Evolutionary conservation across 805 yeast genomes (phyloP).

Genomic region (Lipomyces sp.): DNA sequence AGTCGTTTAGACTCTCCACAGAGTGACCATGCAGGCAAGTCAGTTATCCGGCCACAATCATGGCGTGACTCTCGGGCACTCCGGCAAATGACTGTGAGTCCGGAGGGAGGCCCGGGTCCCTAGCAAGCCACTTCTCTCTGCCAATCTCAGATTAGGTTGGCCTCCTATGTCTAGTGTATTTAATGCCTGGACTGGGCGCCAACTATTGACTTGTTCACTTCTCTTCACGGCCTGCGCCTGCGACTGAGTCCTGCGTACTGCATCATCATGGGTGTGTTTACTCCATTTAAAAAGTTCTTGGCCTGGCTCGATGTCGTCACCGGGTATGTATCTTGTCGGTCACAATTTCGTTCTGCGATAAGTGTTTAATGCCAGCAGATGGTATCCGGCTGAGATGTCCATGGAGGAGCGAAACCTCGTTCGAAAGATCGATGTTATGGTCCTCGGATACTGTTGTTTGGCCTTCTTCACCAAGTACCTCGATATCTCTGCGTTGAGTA

Average conservation of each 20-base stretch:
- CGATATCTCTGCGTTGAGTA: constrained; percentile 62
- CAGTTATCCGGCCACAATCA: too few species aligned
- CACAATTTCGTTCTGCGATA: too few species aligned
- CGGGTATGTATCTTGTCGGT: background rate
- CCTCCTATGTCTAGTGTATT: too few species aligned
- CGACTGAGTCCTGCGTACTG: background rate
- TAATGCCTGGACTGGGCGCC: too few species aligned
- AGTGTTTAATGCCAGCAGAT: background rate
- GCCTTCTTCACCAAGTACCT: constrained; percentile 72
- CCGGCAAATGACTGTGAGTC: too few species aligned
- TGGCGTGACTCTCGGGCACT: too few species aligned
- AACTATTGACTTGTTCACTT: too few species aligned
- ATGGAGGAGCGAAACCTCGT: constrained; percentile 53
- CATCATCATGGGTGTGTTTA: background rate
- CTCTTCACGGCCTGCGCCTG: background rate
- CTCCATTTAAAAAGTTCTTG: constrained; percentile 1
- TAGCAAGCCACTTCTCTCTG: too few species aligned
- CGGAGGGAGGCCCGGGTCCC: too few species aligned
- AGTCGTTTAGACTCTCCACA: too few species aligned
- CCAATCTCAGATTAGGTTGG: background rate
- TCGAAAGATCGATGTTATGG: constrained; percentile 59
- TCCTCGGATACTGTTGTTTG: constrained; percentile 60
- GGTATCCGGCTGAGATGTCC: constrained; percentile 33
- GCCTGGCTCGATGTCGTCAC: constrained; percentile 13
- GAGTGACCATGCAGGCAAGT: too few species aligned